Conservation (phyloP, 129 eudicot species). For the Flaveria ramosissima region DNA sequence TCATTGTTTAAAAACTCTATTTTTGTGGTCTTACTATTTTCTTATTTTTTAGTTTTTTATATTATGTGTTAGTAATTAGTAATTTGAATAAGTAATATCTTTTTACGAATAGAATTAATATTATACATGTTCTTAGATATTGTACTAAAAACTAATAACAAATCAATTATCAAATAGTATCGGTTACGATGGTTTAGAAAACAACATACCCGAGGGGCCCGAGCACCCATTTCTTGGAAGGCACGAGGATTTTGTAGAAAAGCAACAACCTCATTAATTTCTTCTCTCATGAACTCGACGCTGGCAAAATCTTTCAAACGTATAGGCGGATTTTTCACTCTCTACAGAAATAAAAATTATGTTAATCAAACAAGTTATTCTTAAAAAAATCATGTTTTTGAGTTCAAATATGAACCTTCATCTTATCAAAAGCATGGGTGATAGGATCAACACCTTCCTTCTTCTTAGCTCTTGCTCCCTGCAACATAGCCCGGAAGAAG, state of each 20-base stretch:
- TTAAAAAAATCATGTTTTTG: not conserved
- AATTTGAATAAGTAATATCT: not conserved
- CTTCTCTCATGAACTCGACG: slow-evolving; percentile 82
- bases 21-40: not conserved
- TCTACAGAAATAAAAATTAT: slow-evolving; percentile 40
- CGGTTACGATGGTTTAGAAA: not conserved
- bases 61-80: not conserved
- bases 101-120: not conserved
- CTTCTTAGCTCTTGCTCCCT: slow-evolving; percentile 47
- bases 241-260: slow-evolving; percentile 91
- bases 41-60: not conserved
- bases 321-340: slow-evolving; percentile 93
- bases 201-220: slow-evolving; percentile 90
- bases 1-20: not conserved
- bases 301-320: slow-evolving; percentile 79
- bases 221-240: slow-evolving; percentile 95
- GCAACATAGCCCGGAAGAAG: slow-evolving; percentile 43
- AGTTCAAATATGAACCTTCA: slow-evolving; percentile 65
- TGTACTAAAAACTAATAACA: not conserved
- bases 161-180: not conserved
- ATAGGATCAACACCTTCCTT: slow-evolving; percentile 79
- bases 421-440: slow-evolving; percentile 75
- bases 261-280: slow-evolving; percentile 89
- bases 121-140: not conserved
- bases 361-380: slow-evolving; percentile 1